A percentile compares a stretch with the other conserved stretches of the same genome.
Evolutionary conservation across 2,329 filamentous ascomycete genomes (phyloP).

Genomic region (Fusarium floridanum): DNA sequence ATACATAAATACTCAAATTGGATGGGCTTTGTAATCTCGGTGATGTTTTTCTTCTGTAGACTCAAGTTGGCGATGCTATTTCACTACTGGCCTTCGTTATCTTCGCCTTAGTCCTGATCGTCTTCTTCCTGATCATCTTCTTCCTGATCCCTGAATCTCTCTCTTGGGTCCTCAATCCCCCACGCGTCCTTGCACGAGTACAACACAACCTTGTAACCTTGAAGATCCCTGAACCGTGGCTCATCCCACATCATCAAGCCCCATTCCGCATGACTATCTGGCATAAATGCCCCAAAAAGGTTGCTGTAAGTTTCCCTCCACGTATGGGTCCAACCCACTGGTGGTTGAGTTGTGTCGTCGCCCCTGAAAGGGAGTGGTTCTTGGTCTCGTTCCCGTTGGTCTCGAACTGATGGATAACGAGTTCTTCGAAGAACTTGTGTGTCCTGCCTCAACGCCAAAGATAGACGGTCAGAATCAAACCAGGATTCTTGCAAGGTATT

Average conservation of each 20-base stretch:
- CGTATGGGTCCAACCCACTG: not conserved
- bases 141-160: not conserved
- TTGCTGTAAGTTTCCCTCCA: not conserved
- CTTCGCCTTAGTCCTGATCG: not conserved
- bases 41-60: not conserved
- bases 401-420: not conserved
- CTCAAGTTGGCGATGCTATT: no score
- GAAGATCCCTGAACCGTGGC: not conserved
- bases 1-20: constrained; percentile 19
- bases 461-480: no score
- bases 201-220: not conserved
- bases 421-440: no score
- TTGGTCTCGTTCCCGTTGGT: not conserved
- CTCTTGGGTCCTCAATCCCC: not conserved
- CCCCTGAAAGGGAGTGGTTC: not conserved
- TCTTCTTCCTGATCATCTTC: not conserved
- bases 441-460: no score
- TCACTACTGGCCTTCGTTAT: not conserved
- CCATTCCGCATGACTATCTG: not conserved
- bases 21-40: not conserved
- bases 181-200: not conserved
- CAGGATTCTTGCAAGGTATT: no score
- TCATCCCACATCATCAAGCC: not conserved
- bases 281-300: not conserved
- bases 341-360: not conserved